Conservation (phyloP, 139 green algal genomes). For the Tetradesmus lagerheimii region DNA sequence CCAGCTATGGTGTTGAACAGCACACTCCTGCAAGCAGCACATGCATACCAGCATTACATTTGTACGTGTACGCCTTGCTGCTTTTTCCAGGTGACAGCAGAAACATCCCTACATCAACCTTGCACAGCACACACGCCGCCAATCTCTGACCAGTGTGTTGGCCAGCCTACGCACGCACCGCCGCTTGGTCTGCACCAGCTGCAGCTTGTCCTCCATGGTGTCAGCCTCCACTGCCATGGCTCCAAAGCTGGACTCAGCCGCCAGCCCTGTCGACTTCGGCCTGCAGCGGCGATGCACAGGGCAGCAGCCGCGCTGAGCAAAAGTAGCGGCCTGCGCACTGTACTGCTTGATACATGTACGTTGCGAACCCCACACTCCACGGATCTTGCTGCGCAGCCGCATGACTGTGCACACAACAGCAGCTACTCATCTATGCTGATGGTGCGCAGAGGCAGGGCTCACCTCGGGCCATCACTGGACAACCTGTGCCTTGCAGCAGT, state of each 20-base stretch:
- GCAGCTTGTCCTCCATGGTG: conserved; percentile 45
- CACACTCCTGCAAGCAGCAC: conserved; percentile 33
- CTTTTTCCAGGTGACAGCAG: not conserved
- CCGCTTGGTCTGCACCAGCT: conserved; percentile 37
- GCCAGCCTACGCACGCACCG: not conserved
- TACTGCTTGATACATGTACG: not conserved
- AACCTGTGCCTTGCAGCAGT: not conserved
- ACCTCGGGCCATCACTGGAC: not conserved
- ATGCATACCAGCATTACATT: not conserved
- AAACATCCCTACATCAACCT: not conserved
- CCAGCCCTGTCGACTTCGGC: not conserved
- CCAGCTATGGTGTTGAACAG: conserved; percentile 12
- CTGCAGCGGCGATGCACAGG: not conserved
- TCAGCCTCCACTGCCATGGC: conserved; percentile 35
- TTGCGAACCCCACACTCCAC: too few relatives aligned
- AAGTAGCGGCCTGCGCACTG: not conserved
- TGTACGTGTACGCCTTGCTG: not conserved
- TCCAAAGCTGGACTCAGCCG: conserved; percentile 35
- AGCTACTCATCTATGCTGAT: not conserved
- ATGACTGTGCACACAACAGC: not conserved
- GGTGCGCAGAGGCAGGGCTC: not conserved
- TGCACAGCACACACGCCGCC: not conserved
- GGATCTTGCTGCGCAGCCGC: not conserved
- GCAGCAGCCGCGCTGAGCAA: not conserved
- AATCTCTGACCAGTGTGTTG: too few relatives aligned